Evolutionary conservation across 768 basidiomycete species (phyloP), one percentile per base, ranked within the genome.

Genomic region (Asterophora lycoperdoides): DNA sequence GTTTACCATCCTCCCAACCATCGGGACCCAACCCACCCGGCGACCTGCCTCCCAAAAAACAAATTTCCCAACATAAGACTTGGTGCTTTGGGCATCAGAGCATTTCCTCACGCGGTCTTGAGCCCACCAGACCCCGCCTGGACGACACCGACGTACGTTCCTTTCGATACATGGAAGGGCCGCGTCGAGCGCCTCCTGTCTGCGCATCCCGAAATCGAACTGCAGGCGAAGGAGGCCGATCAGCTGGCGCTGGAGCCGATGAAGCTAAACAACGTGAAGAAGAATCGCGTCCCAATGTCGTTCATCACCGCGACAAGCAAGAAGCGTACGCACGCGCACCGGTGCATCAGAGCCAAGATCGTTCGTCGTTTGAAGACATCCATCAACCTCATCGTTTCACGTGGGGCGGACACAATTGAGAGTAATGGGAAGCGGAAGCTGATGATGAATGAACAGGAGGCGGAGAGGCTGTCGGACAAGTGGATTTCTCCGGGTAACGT

Each of bases 371-470:
- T 79, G 28, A 74, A 73, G 57, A 60, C 62, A 8, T 71, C 72
- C 4, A 35, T 76, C 20, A 62, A 59, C 18, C 60, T 77, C 14
- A 68, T 78, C 29, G 68, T 71, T 18, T 59, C 64, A 4, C 69
- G 73, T 4, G 74, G 73, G 0, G 75, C 75, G 11, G 56, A 70
- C 36, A 61, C 56, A 23, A 50, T 42, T 6, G 47, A 60, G 17
- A 36, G 37, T 20, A 49, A 61, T 18, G 52, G 59, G 23, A 54
- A 52, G 19, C 46, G 18, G 18, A 51, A 45, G 23, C 41, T 66
- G 2, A 54, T 62, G 4, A 52, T 65, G 20, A 48, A 60, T 43
- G 58, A 65, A 8, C 36, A 55, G 0, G 64, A 65, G 26, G 59
- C 58, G 2, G 41, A 36, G 38, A 45, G 53, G 41, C 41, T 58